A percentile compares a stretch with the other conserved stretches of the same genome.
These are phyloP conservation scores for Aureobasidium subglaciale DNA, from an alignment of 2,329 filamentous ascomycete genomes.

Conservation along the genomic window DNA sequence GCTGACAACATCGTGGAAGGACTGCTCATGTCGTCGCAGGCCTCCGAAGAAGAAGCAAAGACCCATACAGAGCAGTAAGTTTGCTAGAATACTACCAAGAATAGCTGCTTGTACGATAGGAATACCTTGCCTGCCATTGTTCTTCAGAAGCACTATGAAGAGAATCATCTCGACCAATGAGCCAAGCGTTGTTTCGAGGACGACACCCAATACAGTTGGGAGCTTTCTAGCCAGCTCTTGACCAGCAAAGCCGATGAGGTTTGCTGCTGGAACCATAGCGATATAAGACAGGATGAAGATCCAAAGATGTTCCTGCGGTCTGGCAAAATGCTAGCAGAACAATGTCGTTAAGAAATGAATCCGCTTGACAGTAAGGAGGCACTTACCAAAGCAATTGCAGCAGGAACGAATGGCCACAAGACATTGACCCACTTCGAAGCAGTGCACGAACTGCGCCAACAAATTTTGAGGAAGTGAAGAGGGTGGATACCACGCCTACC, in stretches of 20 bases:
- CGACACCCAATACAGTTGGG: slow-evolving; percentile 62
- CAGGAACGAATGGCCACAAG: slow-evolving; percentile 43
- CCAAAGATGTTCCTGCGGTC: slow-evolving; percentile 33
- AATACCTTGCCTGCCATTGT: slow-evolving; percentile 22
- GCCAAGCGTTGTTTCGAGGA: slow-evolving; percentile 49
- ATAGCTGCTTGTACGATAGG: slow-evolving; percentile 75
- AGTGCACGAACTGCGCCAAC: slow-evolving; percentile 39
- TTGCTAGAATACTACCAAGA: slow-evolving; percentile 73
- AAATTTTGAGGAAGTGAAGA: slow-evolving; percentile 36
- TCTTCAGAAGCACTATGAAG: slow-evolving; percentile 59
- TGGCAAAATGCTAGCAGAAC: slow-evolving; percentile 35
- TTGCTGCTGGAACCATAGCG: slow-evolving; percentile 45
- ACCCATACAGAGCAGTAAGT: slow-evolving; percentile 73
- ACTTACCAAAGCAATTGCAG: slow-evolving; percentile 35
- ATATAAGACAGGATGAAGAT: slow-evolving; percentile 45
- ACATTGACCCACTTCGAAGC: slow-evolving; percentile 43
- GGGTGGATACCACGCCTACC: slow-evolving; percentile 40
- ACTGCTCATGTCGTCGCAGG: slow-evolving; percentile 58
- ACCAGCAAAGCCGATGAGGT: slow-evolving; percentile 54
- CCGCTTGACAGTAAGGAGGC: not conserved
- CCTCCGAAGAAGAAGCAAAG: slow-evolving; percentile 75
- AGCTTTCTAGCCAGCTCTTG: slow-evolving; percentile 66
- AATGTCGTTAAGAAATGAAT: not conserved
- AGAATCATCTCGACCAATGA: slow-evolving; percentile 74
- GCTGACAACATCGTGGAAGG: slow-evolving; percentile 67